A percentile compares a stretch with the other conserved stretches of the same genome.
These are phyloP conservation scores for Entonaema liquescens DNA, from an alignment of 495 filamentous ascomycete species.

Conservation along the genomic window DNA sequence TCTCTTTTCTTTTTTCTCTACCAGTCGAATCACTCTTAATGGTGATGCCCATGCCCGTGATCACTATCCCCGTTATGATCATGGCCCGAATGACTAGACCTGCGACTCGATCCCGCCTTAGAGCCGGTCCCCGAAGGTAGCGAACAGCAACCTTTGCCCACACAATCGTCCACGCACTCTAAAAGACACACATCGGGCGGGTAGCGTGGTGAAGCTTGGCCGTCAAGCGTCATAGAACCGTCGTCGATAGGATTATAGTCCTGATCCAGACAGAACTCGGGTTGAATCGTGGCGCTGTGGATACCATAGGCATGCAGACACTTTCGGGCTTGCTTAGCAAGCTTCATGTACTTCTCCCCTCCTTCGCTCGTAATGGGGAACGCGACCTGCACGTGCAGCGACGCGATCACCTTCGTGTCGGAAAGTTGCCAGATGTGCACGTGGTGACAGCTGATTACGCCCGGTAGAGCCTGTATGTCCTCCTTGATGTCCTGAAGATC, in stretches of 20 bases:
- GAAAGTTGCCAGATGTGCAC: constrained; percentile 97
- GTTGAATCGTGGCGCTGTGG: constrained; percentile 97
- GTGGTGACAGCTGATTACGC: constrained; percentile 89
- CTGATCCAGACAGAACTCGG: constrained; percentile 81
- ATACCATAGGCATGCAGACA: constrained; percentile 97
- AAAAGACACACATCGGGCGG: constrained; percentile 74
- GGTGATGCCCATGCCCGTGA: constrained; percentile 33
- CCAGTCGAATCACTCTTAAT: background rate
- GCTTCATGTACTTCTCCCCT: constrained; percentile 85
- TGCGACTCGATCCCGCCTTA: constrained; percentile 39
- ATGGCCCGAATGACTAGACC: constrained; percentile 38
- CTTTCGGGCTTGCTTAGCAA: constrained; percentile 77
- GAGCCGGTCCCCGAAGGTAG: constrained; percentile 36
- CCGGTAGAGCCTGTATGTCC: constrained; percentile 84
- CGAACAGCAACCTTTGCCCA: constrained; percentile 74
- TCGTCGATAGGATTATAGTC: constrained; percentile 50
- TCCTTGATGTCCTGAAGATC: constrained; percentile 89
- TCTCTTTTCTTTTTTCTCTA: background rate
- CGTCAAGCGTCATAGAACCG: constrained; percentile 48
- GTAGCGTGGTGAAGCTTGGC: constrained; percentile 56
- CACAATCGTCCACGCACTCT: constrained; percentile 87
- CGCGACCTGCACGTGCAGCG: constrained; percentile 88
- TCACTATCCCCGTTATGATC: constrained; percentile 25
- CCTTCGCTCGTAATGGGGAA: constrained; percentile 73
- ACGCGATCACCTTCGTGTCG: constrained; percentile 90